Evolutionary conservation across 225 moss, liverwort and hornwort species (phyloP).

Genomic region (Thuidium tamariscinum): DNA sequence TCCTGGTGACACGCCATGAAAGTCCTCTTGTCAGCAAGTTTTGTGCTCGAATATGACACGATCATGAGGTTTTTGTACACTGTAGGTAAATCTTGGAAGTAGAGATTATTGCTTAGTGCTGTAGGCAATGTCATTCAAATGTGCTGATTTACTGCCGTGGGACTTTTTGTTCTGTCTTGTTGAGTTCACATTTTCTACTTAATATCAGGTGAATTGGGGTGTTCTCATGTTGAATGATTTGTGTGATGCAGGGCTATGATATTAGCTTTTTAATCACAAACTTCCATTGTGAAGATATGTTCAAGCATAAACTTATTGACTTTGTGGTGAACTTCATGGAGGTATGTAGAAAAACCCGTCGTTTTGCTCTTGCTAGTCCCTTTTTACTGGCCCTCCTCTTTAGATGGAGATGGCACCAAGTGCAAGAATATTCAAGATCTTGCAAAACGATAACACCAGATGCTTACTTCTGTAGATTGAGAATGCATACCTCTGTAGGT

Average conservation of each 20-base stretch:
- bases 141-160: not conserved
- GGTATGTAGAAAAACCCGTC: conserved; percentile 11
- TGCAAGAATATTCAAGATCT: not conserved
- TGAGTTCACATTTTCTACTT: not conserved
- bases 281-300: conserved; percentile 97
- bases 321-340: conserved; percentile 98
- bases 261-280: conserved; percentile 98
- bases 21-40: not conserved
- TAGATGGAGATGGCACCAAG: not conserved
- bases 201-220: not conserved
- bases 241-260: conserved; percentile 72
- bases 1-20: not conserved
- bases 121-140: not conserved
- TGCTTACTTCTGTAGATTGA: not conserved
- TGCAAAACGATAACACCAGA: not conserved
- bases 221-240: not conserved
- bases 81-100: not conserved
- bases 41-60: not conserved
- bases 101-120: not conserved
- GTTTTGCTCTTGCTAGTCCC: not conserved
- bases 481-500: not conserved
- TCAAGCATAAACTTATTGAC: conserved; percentile 93
- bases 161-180: not conserved
- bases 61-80: not conserved
- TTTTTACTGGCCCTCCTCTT: not conserved